A percentile compares a stretch with the other conserved stretches of the same genome.
phyloP scores from a whole-genome alignment of 139 green algal species.

The Zygnema cylindricum region DNA sequence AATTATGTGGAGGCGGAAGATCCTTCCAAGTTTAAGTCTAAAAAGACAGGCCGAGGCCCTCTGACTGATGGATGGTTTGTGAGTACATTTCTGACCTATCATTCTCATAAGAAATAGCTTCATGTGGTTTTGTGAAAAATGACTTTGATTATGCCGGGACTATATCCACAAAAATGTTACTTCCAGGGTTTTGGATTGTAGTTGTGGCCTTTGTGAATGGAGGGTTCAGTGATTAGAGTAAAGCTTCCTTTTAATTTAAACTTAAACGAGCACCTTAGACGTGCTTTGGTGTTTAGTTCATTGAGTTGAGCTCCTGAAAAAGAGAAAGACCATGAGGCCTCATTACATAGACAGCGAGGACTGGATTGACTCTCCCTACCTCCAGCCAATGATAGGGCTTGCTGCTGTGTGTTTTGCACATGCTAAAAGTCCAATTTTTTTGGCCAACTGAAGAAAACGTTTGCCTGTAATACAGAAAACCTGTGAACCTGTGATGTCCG shows the following conservation, averaged over 20 bases:
- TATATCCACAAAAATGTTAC: too few species aligned
- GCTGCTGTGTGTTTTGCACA: background rate
- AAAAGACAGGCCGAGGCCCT: conserved; percentile 56
- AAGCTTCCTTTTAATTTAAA: too few species aligned
- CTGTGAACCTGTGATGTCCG: conserved; percentile 47
- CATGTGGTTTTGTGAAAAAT: too few species aligned
- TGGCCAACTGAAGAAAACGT: background rate
- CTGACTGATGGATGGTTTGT: conserved; percentile 54
- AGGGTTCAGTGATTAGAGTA: too few species aligned
- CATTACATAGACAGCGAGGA: background rate
- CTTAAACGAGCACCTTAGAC: too few species aligned
- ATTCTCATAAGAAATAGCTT: background rate
- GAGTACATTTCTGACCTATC: background rate
- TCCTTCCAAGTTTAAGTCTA: conserved; percentile 54
- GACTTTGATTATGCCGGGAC: too few species aligned
- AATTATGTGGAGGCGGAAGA: conserved; percentile 54
- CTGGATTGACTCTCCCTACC: background rate
- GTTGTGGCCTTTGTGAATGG: too few species aligned
- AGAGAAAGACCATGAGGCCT: too few species aligned
- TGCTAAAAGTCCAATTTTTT: background rate
- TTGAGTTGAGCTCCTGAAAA: too few species aligned
- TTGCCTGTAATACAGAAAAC: conserved; percentile 23
- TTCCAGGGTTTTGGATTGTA: too few species aligned
- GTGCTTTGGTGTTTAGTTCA: too few species aligned
- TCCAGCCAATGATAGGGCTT: background rate